Percentiles rank a stretch among this genome's conserved stretches.
These are phyloP conservation scores for Aureobasidium leucospermi DNA, from an alignment of 2,329 filamentous ascomycete species.

Conservation along the genomic window DNA sequence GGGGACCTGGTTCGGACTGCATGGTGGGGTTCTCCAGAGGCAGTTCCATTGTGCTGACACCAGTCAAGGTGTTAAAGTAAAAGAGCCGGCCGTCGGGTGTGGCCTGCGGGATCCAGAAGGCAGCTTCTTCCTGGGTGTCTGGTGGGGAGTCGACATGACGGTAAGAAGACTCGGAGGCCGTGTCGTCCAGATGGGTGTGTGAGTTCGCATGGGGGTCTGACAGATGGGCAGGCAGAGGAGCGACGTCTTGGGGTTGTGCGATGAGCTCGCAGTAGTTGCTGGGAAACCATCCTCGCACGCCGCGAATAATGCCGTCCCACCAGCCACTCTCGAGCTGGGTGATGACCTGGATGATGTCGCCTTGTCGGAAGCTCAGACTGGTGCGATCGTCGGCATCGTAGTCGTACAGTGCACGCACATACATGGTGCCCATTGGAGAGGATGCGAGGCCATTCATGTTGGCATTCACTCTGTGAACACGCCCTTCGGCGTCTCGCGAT, in stretches of 20 bases:
- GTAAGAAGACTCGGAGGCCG: slow-evolving; percentile 48
- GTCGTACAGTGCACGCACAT: slow-evolving; percentile 92
- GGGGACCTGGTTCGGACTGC: slow-evolving; percentile 72
- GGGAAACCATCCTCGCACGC: slow-evolving; percentile 95
- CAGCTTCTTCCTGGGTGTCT: slow-evolving; percentile 64
- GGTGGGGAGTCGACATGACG: slow-evolving; percentile 59
- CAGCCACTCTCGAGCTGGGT: slow-evolving; percentile 96
- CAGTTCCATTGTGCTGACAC: slow-evolving; percentile 88
- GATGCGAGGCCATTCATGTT: slow-evolving; percentile 46
- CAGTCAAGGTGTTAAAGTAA: slow-evolving; percentile 97
- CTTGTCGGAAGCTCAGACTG: slow-evolving; percentile 91
- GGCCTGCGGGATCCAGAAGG: slow-evolving; percentile 98
- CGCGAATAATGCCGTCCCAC: slow-evolving; percentile 99
- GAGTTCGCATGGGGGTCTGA: slow-evolving; percentile 36
- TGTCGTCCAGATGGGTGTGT: slow-evolving; percentile 16
- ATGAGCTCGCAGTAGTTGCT: slow-evolving; percentile 97
- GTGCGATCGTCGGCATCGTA: slow-evolving; percentile 97
- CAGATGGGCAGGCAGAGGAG: slow-evolving; percentile 46
- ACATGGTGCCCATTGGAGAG: slow-evolving; percentile 56
- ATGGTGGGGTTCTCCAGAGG: slow-evolving; percentile 85
- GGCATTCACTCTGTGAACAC: slow-evolving; percentile 13
- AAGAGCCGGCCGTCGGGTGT: slow-evolving; percentile 88
- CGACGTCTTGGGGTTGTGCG: slow-evolving; percentile 59
- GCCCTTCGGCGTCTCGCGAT: slow-evolving; percentile 6
- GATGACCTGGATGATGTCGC: slow-evolving; percentile 96